Conservation (phyloP, 176 grass and related monocot genomes). For the Hsuehochloa calcarea region DNA sequence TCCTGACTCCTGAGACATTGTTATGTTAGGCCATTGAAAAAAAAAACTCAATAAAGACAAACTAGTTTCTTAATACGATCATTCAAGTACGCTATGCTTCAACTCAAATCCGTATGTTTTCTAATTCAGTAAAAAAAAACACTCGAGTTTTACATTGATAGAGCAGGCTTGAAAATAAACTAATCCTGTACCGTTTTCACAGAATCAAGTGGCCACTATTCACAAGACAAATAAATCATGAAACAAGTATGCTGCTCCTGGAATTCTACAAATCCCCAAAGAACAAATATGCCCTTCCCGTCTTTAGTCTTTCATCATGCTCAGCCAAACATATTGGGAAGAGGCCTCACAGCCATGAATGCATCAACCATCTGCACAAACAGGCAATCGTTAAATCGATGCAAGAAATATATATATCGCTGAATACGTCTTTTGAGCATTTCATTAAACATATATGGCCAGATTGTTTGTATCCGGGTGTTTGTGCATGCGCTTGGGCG, state of each 20-base stretch:
- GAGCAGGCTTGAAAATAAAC: conserved; percentile 6
- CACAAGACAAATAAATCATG: neutral
- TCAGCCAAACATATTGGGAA: conserved; percentile 79
- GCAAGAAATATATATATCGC: neutral
- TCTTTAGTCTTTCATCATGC: neutral
- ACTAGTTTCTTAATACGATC: neutral
- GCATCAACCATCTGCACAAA: conserved; percentile 73
- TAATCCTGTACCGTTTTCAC: conserved; percentile 5
- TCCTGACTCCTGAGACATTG: no score
- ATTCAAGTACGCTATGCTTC: neutral
- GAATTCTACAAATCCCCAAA: neutral
- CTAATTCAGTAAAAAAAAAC: neutral
- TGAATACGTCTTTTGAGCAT: neutral
- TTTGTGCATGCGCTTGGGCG: neutral
- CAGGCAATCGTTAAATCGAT: neutral
- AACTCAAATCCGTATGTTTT: neutral
- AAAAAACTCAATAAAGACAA: neutral
- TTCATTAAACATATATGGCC: neutral
- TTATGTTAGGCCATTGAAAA: neutral
- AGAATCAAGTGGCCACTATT: conserved; percentile 13
- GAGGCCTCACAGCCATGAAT: conserved; percentile 80
- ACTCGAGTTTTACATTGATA: neutral
- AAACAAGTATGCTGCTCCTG: neutral
- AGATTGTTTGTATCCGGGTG: neutral
- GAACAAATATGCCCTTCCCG: neutral